Evolutionary conservation across 140 eudicot genomes (phyloP), one percentile per base, ranked within the genome.

Genomic region (Anethum foeniculum): DNA sequence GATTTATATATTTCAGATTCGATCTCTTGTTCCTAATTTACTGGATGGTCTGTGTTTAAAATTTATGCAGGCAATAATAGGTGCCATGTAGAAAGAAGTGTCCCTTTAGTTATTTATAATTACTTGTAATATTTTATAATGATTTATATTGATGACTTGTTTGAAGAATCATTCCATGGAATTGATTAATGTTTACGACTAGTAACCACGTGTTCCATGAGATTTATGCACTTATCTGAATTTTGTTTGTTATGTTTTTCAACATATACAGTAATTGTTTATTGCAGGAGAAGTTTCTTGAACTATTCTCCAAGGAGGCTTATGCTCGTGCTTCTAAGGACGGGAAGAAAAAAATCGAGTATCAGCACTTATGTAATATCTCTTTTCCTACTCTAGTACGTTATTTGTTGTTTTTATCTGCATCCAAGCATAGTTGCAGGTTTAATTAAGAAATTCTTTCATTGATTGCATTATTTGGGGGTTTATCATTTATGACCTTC

Each of bases 241-340:
- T 47, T 47, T 47, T 47, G 18, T 47, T 47, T 47, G 52, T 47
- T 47, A 12, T 75, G 21, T 0, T 28, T 14, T 41, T 48, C 12
- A 16, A 32, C 23, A 82, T 80, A 25, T 39, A n/a, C n/a, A n/a
- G n/a, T n/a, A 71, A 28, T 44, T 86, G 83, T 74, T 44, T 25
- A 25, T 76, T 85, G 84, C 92, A 94, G 98, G 98, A 94, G 81
- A 92, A 90, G 85, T 94, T 94, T 89, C 92, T 94, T 78, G 90
- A 94, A 83, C 84, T 89, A 58, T 89, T 89, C 77, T 76, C 88
- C 30, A 87, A 78, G 78, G 97, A 94, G 88, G 91, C 98, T 76
- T 89, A 89, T 87, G 88, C 89, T 43, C 78, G 82, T 83, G 90
- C 96, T 76, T 88, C 82, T 85, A 84, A 84, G 48, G 97, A 90